Base-by-base conservation (phyloP, 2,329 filamentous ascomycete genomes). In the Meredithiella fracta region DNA sequence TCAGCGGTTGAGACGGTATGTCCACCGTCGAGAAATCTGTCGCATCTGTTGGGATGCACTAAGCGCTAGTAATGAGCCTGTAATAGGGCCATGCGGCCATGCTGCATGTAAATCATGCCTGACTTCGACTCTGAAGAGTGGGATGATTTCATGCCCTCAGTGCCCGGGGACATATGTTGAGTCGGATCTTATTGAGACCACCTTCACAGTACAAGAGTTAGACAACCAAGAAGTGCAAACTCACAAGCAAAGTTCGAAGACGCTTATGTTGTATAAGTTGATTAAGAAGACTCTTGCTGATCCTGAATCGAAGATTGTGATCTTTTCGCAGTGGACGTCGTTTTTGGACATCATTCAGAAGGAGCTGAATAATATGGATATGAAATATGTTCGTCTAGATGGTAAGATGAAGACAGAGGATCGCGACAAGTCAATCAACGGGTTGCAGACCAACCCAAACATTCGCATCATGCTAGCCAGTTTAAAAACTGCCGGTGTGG, bases 81-180 rank as follows among this genome's bases (percentile, higher is more conserved):
- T 92, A 54, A 94, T 95, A 62, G 94, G 88, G 1, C 78, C 82
- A 51, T 95, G 89, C 68, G 86, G 85, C 25, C 89, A 95, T 65
- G 73, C 81, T 1, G 95, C 89, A 66, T 89, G 88, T 61, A 73
- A 72, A 22, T 69, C 71, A 3, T 95, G 90, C 65, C 88, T 95
- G 2, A 53, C 11, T 5, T 40, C 51, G 38, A 60, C 73, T 79
- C 54, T 78, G 79, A 60, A 83, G 85, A 52, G 83, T 94, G 58
- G 77, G 85, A 56, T 73, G 78, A 1, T 86, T 55, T 88, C 84
- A 66, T 95, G 90, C 59, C 90, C 89, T 0, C 82, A 94, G 76
- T 94, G 89, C 63, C 83, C 87, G 20, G 80, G 83, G 4, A 70
- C 78, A 34, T 76, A 94, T 15, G 70, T 75, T 11, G 75, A 81